Conservation (phyloP, 106 monocot genomes). For the Hemerocallis citrina region DNA sequence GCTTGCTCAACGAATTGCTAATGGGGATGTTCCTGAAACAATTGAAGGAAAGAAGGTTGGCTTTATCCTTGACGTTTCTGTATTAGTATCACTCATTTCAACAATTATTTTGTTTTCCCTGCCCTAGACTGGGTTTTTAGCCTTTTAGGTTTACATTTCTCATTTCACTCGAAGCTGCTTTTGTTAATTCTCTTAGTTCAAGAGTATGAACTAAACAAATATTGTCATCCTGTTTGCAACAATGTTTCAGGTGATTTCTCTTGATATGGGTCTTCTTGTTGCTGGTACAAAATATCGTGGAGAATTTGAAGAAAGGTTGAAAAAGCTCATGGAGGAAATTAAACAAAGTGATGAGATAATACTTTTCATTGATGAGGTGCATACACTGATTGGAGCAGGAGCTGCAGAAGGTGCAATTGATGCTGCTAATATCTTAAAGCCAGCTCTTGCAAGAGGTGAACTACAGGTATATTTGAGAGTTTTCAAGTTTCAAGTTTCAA, state of each 20-base stretch:
- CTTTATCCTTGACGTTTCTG: not conserved
- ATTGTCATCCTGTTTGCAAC: not conserved
- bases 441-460: conserved; percentile 17
- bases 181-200: not conserved
- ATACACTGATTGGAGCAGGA: conserved; percentile 17
- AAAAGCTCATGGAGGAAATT: conserved; percentile 15
- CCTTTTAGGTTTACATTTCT: not conserved
- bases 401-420: conserved; percentile 14
- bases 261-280: conserved; percentile 9
- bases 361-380: conserved; percentile 16
- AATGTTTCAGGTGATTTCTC: conserved; percentile 10
- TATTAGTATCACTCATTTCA: not conserved
- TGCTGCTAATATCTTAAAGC: conserved; percentile 18
- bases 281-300: conserved; percentile 17
- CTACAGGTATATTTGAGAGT: not conserved
- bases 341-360: conserved; percentile 18
- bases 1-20: conserved; percentile 25
- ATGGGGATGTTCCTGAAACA: conserved; percentile 27
- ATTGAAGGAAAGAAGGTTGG: conserved; percentile 28
- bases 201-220: conserved; percentile 5
- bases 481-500: not conserved
- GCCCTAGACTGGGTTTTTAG: too few species aligned
- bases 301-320: conserved; percentile 17
- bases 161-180: not conserved
- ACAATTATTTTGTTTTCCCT: not conserved